Conservation (phyloP, 202 grass and related monocot species). For the Miscanthus sacchariflorus region DNA sequence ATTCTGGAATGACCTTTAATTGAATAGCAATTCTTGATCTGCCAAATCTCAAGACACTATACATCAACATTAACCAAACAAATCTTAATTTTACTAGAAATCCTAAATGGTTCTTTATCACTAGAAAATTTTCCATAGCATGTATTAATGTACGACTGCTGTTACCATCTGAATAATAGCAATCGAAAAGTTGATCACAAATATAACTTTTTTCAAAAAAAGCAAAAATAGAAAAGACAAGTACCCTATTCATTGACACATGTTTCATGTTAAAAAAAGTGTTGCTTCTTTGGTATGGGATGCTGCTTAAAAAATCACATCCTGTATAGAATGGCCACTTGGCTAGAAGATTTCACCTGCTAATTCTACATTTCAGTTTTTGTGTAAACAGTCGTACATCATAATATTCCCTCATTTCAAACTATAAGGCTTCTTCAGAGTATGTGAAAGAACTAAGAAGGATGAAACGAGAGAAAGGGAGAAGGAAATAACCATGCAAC, state of each 20-base stretch:
- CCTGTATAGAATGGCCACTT: constrained; percentile 5
- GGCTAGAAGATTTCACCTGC: not conserved
- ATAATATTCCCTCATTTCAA: not conserved
- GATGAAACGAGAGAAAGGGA: not conserved
- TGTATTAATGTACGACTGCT: not conserved
- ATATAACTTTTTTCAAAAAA: not conserved
- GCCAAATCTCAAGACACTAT: not conserved
- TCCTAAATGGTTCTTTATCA: not conserved
- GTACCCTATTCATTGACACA: not conserved
- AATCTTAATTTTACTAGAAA: constrained; percentile 28
- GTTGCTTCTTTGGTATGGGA: not conserved
- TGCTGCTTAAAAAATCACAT: not conserved
- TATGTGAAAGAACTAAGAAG: not conserved
- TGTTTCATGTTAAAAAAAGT: constrained; percentile 6
- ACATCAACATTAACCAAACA: not conserved
- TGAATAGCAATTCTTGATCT: not conserved
- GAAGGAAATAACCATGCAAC: not conserved
- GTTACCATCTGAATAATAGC: constrained; percentile 21
- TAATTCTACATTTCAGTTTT: constrained; percentile 7
- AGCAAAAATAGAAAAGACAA: not conserved
- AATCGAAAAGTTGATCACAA: not conserved
- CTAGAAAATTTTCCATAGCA: constrained; percentile 1
- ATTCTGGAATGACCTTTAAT: constrained; percentile 4
- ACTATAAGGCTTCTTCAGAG: not conserved
- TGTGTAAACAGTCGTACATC: constrained; percentile 4